phyloP scores from a whole-genome alignment of 2,329 filamentous ascomycete genomes.

The Hypomyces perniciosus region DNA sequence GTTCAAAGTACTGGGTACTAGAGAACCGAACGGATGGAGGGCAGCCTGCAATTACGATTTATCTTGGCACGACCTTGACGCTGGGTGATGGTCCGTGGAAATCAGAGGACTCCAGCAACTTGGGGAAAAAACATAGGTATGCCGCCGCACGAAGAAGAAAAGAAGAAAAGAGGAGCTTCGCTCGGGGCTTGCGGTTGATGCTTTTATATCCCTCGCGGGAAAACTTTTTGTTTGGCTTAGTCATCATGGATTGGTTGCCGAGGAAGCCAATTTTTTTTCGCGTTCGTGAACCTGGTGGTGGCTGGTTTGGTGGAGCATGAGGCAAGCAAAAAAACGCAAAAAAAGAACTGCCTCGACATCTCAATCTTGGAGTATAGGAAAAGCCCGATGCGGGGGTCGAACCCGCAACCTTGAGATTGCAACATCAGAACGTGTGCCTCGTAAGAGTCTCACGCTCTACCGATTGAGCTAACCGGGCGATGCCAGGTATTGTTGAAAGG shows the following conservation, averaged over 20 bases:
- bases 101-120: constrained; percentile 66
- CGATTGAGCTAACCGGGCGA: constrained; percentile 34
- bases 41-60: constrained; percentile 69
- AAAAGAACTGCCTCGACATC: no score
- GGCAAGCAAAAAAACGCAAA: background rate
- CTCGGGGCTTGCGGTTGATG: constrained; percentile 15
- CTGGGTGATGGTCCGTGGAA: constrained; percentile 50
- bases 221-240: constrained; percentile 16
- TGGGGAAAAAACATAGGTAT: constrained; percentile 63
- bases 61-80: constrained; percentile 75
- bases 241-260: constrained; percentile 10
- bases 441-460: constrained; percentile 67
- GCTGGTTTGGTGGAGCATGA: background rate
- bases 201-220: constrained; percentile 25
- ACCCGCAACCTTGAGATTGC: constrained; percentile 50
- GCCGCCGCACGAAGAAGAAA: constrained; percentile 75
- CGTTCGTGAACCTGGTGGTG: background rate
- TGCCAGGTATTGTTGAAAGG: no score
- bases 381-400: constrained; percentile 40
- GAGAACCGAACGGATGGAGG: constrained; percentile 42
- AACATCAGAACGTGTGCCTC: constrained; percentile 11
- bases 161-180: constrained; percentile 30
- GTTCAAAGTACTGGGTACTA: constrained; percentile 23
- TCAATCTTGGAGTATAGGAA: constrained; percentile 25
- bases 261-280: background rate